Evolutionary conservation across 2,329 filamentous ascomycete species (phyloP), one percentile per base, ranked within the genome.

Genomic region (Sarocladium kiliense): DNA sequence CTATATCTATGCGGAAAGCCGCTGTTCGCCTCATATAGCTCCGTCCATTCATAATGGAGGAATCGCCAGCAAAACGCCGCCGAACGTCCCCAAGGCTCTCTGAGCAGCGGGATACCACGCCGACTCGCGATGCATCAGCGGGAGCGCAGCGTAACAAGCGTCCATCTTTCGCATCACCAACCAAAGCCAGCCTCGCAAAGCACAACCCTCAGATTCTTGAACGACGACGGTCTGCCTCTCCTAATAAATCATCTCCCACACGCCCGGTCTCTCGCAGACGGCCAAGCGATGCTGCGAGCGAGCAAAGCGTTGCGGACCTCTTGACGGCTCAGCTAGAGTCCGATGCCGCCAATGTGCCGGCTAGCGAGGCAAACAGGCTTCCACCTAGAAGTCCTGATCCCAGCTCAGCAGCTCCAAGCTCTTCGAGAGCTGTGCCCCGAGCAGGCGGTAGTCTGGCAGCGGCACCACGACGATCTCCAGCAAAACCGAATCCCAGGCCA

Each of bases 161-260:
- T 1, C 77, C 80, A 1, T 87, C 84, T 1, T 88, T 84, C 64
- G 81, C 81, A 54, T 87, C 85, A n/a, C 85, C 86, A 0, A 87
- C 85, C 0, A 82, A 77, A 64, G 77, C 85, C 12, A 88, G 83
- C 62, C 69, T 87, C 14, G 75, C 83, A 56, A 79, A 81, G 59
- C 78, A 81, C 49, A 81, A 87, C 58, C 81, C 84, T 0, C 77
- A 83, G 11, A 73, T 85, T 6, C 68, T 85, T 32, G 71, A 76
- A 55, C 73, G 77, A 59, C 66, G 71, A 63, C 62, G 71, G 62
- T 71, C 71, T 55, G 64, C 70, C 62, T 61, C 71, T 61, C 63
- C 70, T 41, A 57, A 68, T 58, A 68, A 71, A 57, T 61, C 66
- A 58, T 57, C 56, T 1, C 45, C 56, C 5, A 58, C 57, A 19